Conservation (phyloP, 192 early-diverging fungal species). For the Coemansia sp. region DNA sequence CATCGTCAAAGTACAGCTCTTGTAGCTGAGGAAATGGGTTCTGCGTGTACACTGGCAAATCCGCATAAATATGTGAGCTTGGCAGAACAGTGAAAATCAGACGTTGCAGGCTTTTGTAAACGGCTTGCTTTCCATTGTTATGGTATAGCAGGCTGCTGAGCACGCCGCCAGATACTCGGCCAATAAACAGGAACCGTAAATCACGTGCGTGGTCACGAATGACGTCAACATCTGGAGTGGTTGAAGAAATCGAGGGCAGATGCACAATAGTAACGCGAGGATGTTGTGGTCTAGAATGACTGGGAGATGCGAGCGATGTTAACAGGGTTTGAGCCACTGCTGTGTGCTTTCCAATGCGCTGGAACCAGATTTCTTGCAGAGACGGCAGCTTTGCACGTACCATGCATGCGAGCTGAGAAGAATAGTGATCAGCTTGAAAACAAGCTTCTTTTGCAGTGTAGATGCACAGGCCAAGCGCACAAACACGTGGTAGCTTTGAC, state of each 20-base stretch:
- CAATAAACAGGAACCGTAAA: slow-evolving; percentile 24
- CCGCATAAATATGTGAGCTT: slow-evolving; percentile 20
- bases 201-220: slow-evolving; percentile 20
- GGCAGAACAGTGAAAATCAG: slow-evolving; percentile 35
- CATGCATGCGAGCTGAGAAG: not conserved
- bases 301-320: too few species aligned
- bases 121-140: not conserved
- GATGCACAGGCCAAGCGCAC: slow-evolving; percentile 22
- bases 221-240: slow-evolving; percentile 5
- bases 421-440: not conserved
- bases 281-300: not conserved
- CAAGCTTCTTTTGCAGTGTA: not conserved
- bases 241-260: not conserved
- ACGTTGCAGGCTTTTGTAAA: slow-evolving; percentile 16
- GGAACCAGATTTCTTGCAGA: slow-evolving; percentile 20
- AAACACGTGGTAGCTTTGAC: slow-evolving; percentile 5
- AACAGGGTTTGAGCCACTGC: too few species aligned
- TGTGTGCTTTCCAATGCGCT: slow-evolving; percentile 5
- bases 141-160: slow-evolving; percentile 12
- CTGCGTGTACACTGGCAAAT: not conserved
- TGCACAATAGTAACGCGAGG: slow-evolving; percentile 12
- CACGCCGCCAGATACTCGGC: slow-evolving; percentile 25
- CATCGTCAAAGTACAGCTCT: slow-evolving; percentile 48
- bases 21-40: slow-evolving; percentile 31
- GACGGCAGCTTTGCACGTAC: not conserved